Base-by-base conservation (phyloP, 495 filamentous ascomycete genomes). In the Penicillium dipodomyicola region DNA sequence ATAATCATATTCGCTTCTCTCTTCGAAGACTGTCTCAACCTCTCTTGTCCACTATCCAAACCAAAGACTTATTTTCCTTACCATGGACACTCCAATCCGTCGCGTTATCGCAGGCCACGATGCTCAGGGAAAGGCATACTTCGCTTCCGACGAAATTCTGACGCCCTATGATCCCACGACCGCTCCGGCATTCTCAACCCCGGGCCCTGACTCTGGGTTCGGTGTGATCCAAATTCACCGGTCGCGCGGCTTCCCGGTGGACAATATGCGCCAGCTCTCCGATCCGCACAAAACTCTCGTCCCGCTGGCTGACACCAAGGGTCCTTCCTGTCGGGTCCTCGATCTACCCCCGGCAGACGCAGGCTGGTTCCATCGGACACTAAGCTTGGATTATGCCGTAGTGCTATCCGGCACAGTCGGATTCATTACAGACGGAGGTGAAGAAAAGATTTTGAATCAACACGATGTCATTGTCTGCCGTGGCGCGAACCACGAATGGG, bases 401-500 rank as follows among this genome's bases (percentile, higher is more conserved):
- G 43, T 70, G 0, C 43, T 70, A 2, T 58, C 58, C 20, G 65
- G 65, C 0, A 61, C 61, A 10, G 54, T 66, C 15, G 63, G 55
- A 7, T 23, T 68, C 2, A 61, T 66, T 17, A 65, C 58, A 4
- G 67, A 70, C 22, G 63, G 60, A 20, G 67, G 63, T 0, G 55
- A 25, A 5, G 65, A 67, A 54, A 65, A 67, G 58, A 57, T 49
- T 10, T 19, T 67, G 0, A 58, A 64, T 9, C 58, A 58, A n/a
- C 61, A 65, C 51, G 66, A 68, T 61, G 58, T 69, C 27, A 55
- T 68, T 56, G 57, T 70, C 8, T 59, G 51, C 25, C 52, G 65
- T 23, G 67, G 67, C 8, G 60, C 52, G 4, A 69, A 66, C 37
- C 67, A 70, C 43, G 66, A 65, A 39, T 70, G 65, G 65, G 63